Evolutionary conservation across 345 rosid genomes (phyloP), one percentile per base, ranked within the genome.

Genomic region (Brassica incana): DNA sequence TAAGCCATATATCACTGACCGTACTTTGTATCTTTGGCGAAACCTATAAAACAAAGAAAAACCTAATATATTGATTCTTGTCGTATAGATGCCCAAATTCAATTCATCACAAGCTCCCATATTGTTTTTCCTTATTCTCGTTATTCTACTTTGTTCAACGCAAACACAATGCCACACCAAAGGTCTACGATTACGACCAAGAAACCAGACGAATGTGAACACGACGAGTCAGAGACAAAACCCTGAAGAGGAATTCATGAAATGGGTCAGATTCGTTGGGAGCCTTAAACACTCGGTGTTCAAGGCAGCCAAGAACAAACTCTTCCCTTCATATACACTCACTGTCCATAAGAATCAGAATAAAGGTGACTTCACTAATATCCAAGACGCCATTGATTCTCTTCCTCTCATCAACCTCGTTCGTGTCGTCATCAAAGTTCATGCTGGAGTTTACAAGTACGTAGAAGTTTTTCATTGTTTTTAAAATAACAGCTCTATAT

Each of bases 311-410:
- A 91, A 91, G 85, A 95, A 95, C 83, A 91, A 90, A 88, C 88
- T 93, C 76, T 90, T 87, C 86, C 94, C 99, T 67, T 89, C 99
- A 1, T 85, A 74, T 38, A 88, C 91, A 36, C 80, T 95, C 36
- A 79, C 80, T 18, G 98, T 95, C 7, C 85, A 85, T 35, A 87
- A 86, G 79, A 87, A 91, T 63, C 92, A 83, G 0, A 86, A 85
- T 4, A 67, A 78, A 60, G 99, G 97, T 3, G 94, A 93, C 84
- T 95, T 89, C 84, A 89, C 96, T 58, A 85, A 81, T 20, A 95
- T 95, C 76, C 99, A 95, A 84, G 94, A 87, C 29, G 99, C 99
- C 76, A 78, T 93, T 76, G 96, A 95, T 84, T 93, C 97, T 80
- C 93, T 95, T 30, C 99, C 99, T 40, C 85, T 84, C 71, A 78